Evolutionary conservation across 1,284 basidiomycete species (phyloP).

Genomic region (Xerocomus minutiporus): DNA sequence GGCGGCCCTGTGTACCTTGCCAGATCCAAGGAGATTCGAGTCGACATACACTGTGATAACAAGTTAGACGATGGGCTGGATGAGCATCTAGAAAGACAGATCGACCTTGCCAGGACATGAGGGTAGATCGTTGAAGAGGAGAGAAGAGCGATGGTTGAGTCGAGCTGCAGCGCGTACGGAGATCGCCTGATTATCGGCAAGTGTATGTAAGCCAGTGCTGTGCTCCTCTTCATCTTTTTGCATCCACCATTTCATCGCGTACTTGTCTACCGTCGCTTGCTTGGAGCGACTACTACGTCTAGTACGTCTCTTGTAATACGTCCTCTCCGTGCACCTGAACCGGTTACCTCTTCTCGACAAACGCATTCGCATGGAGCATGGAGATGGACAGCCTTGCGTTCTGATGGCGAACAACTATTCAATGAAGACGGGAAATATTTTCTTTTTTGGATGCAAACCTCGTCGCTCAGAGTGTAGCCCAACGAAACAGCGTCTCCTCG

Average conservation of each 20-base stretch:
- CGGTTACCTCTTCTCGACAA: background rate
- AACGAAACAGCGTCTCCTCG: too few relatives aligned
- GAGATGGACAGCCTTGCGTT: background rate
- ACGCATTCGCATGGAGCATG: background rate
- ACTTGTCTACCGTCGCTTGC: too few relatives aligned
- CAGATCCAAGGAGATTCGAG: slow-evolving; percentile 73
- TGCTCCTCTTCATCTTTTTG: background rate
- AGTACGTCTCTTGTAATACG: background rate
- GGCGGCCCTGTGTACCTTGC: slow-evolving; percentile 74
- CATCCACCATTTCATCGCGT: too few relatives aligned
- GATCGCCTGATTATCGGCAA: slow-evolving; percentile 31
- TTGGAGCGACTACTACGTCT: background rate
- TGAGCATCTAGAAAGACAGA: background rate
- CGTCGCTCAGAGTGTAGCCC: too few relatives aligned
- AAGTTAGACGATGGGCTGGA: background rate
- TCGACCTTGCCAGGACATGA: slow-evolving; percentile 33
- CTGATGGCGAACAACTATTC: too few relatives aligned
- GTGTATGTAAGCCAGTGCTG: slow-evolving; percentile 30
- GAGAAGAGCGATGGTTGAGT: background rate
- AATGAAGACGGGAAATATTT: background rate
- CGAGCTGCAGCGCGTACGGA: slow-evolving; percentile 10
- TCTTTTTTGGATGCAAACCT: background rate
- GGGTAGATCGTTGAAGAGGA: slow-evolving; percentile 7
- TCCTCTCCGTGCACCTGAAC: too few relatives aligned
- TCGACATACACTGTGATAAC: slow-evolving; percentile 76